Evolutionary conservation across 176 grass and related monocot species (phyloP).

Genomic region (Aegilops speltoides): DNA sequence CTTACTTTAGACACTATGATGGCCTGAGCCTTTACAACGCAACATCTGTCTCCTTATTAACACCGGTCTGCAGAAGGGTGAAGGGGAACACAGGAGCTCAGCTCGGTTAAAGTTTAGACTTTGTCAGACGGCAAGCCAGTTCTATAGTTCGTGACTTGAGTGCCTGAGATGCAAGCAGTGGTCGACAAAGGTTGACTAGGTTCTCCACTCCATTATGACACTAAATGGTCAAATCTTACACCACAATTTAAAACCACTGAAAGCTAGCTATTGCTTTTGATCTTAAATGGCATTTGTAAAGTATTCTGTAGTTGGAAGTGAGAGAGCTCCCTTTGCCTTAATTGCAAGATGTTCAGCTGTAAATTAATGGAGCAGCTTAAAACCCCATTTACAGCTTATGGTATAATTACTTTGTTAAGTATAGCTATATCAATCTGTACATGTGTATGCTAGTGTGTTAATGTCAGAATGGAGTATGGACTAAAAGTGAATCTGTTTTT

Average conservation of each 20-base stretch:
- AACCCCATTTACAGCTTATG: neutral
- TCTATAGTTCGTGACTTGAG: too few species aligned
- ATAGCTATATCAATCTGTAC: slow-evolving; percentile 2
- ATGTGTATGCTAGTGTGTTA: neutral
- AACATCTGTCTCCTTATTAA: neutral
- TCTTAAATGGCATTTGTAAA: neutral
- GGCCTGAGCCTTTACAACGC: neutral
- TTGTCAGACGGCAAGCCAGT: neutral
- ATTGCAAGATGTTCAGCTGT: neutral
- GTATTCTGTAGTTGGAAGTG: neutral
- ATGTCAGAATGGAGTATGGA: neutral
- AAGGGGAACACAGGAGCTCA: neutral
- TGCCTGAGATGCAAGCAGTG: neutral
- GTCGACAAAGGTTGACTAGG: neutral
- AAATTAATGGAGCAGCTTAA: neutral
- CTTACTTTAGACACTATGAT: neutral
- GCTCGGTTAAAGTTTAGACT: neutral
- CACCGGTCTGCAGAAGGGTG: neutral
- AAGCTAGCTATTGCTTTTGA: neutral
- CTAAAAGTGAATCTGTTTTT: neutral
- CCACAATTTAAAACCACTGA: neutral
- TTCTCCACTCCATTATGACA: neutral
- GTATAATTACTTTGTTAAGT: neutral
- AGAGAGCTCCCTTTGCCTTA: neutral
- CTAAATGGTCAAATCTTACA: neutral